Percentiles rank a stretch among this genome's conserved stretches.
Conservation (phyloP, 179 eudicot species). For the Silene coronaria region DNA sequence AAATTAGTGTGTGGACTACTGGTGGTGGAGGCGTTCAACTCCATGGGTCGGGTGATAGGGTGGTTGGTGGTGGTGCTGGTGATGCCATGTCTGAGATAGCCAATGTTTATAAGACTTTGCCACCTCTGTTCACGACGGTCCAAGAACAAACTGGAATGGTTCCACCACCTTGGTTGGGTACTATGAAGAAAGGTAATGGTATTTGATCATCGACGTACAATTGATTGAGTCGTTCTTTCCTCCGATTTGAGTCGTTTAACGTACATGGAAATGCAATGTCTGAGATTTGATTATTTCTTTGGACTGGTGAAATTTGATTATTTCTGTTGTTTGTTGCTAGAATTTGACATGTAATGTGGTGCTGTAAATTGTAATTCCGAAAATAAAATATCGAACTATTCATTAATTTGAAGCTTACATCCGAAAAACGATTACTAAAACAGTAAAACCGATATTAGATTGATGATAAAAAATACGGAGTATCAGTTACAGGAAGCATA, state of each 20-base stretch:
- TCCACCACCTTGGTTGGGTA: constrained; percentile 39
- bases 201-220: background rate
- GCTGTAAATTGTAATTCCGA: background rate
- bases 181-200: background rate
- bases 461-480: no score
- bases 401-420: background rate
- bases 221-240: background rate
- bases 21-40: constrained; percentile 16
- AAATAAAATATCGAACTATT: background rate
- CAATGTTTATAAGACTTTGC: constrained; percentile 29
- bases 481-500: no score
- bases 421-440: no score
- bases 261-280: no score
- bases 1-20: constrained; percentile 35
- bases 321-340: background rate
- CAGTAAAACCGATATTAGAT: no score
- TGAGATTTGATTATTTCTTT: background rate
- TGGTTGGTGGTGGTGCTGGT: constrained; percentile 18
- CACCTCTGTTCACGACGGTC: constrained; percentile 34
- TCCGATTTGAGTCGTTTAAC: background rate
- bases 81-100: constrained; percentile 31
- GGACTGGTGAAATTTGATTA: background rate
- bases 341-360: background rate
- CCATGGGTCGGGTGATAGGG: constrained; percentile 4
- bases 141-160: constrained; percentile 39